Conservation (phyloP, 441 rosid species). For the Corymbia citriodora region DNA sequence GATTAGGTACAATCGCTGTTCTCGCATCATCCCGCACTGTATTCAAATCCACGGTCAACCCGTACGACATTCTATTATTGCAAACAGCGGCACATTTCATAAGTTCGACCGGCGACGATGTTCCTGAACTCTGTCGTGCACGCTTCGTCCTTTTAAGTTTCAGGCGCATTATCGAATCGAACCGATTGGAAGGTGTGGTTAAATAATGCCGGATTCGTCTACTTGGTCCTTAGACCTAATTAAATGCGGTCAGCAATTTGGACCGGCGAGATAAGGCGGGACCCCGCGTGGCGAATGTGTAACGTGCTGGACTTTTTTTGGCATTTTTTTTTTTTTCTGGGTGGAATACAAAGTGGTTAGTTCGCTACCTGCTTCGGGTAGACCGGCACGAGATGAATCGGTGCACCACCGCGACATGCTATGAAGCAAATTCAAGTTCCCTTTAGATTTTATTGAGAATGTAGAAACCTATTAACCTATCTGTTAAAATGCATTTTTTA, state of each 20-base stretch:
- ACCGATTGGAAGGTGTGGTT: neutral
- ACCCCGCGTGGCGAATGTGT: neutral
- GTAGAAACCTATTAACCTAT: too few relatives aligned
- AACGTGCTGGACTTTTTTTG: neutral
- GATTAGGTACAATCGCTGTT: neutral
- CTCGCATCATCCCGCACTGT: neutral
- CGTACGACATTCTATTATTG: neutral
- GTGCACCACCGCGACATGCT: neutral
- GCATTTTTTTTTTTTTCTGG: neutral
- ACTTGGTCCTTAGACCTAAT: neutral
- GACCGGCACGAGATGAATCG: neutral
- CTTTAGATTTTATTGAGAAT: too few relatives aligned
- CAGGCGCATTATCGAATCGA: neutral
- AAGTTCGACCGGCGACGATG: accelerated
- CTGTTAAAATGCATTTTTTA: too few relatives aligned
- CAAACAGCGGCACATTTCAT: neutral
- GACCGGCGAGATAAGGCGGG: neutral
- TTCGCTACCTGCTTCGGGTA: neutral
- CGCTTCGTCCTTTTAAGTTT: neutral
- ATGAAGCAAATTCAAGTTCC: too few relatives aligned
- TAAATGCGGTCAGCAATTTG: neutral
- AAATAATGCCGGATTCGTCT: accelerated
- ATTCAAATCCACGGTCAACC: neutral
- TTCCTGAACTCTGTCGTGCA: neutral
- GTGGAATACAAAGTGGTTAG: neutral